Evolutionary conservation across 2,329 filamentous ascomycete genomes (phyloP), one percentile per base, ranked within the genome.

Genomic region (Tolypocladium guangdongense): DNA sequence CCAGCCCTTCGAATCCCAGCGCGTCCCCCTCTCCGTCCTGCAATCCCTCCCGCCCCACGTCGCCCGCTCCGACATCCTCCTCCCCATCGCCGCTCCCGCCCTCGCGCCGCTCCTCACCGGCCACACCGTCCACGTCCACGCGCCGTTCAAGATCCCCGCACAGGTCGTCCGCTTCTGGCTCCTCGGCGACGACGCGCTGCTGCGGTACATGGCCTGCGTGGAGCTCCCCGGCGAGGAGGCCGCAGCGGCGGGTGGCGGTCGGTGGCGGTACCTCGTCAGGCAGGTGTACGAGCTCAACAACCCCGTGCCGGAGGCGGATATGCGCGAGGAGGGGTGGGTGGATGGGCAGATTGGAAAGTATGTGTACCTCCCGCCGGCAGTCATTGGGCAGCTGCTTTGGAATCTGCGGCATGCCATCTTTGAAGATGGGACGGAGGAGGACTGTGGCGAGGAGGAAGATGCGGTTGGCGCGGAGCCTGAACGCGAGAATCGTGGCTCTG

Each of bases 221-320:
- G 71, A 77, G 0, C 22, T 12, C 63, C 68, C 0, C 69, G 74
- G 0, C 74, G 74, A n/a, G 11, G 33, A 18, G 49, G 50, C 33
- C 47, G 24, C n/a, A 16, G 12, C 74, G 74, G 1, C 78, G 74
- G 50, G 57, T 12, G 55, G 24, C 16, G 27, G 18, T 7, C 8
- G 1, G 8, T 47, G 64, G 64, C 59, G 56, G 2, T 69, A 68
- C 53, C 51, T 51, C 32, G 54, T 69, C 20, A 48, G 55, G 2
- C 69, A 84, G 59, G 71, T 86, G 1, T 86, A 84, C 60, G 74
- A 82, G 64, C 72, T 86, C 30, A 83, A 84, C 59, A 77, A 85
- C 62, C 78, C 82, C 0, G 70, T 82, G 2, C 67, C 74, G 0
- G 67, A 80, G 2, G 66, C 71, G 0, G 69, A 75, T 51, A 78